Conservation (phyloP, 148 eudicot species). For the Rhododendron vialii region DNA sequence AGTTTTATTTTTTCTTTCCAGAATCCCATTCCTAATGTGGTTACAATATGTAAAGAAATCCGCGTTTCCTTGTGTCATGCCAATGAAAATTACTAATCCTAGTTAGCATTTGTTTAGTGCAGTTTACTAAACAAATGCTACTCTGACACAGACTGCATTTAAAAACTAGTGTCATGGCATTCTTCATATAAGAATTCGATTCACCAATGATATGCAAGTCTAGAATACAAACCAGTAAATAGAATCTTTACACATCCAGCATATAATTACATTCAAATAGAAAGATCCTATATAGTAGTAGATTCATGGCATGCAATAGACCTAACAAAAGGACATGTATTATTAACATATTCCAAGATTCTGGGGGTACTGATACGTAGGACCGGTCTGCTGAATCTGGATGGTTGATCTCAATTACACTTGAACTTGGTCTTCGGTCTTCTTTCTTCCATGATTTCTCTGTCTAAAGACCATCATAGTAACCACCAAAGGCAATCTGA, state of each 20-base stretch:
- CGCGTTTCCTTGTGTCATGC: neutral
- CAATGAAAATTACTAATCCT: neutral
- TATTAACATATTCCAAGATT: neutral
- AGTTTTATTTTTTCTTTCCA: neutral
- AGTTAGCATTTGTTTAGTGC: neutral
- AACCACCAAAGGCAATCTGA: slow-evolving; percentile 66
- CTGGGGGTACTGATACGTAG: neutral
- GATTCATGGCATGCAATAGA: neutral
- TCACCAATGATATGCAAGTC: neutral
- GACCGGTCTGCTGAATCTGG: neutral
- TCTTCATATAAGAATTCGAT: neutral
- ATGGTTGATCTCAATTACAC: neutral
- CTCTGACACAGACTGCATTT: neutral
- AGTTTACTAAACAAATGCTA: neutral
- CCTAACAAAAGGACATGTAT: neutral
- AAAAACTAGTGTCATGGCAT: neutral
- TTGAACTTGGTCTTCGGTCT: neutral
- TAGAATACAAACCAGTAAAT: neutral
- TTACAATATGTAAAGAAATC: neutral
- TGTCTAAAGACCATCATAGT: slow-evolving; percentile 46
- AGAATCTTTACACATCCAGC: neutral
- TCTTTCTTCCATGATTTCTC: neutral
- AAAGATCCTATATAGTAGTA: neutral
- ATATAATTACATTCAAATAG: neutral
- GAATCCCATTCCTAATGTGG: too few relatives aligned